Evolutionary conservation across 176 grass and related monocot species (phyloP).

Genomic region (Bothriochloa decipiens): DNA sequence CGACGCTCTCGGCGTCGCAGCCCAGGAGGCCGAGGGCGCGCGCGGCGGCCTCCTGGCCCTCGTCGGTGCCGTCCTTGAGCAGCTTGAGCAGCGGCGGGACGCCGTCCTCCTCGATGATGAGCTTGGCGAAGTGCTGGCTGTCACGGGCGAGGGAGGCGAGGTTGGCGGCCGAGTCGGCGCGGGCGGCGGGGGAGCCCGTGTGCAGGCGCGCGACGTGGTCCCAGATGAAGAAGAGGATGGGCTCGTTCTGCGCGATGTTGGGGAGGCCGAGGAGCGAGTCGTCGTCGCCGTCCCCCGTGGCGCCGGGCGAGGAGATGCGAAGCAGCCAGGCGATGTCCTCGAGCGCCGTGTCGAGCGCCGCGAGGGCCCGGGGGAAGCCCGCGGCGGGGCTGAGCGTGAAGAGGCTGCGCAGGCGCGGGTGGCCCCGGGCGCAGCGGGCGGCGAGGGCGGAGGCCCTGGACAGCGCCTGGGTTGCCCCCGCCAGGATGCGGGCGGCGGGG

Average conservation of each 20-base stretch:
- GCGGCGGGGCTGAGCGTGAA: conserved; percentile 74
- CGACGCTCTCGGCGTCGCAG: conserved; percentile 59
- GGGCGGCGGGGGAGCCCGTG: conserved; percentile 52
- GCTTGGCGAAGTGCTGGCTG: conserved; percentile 70
- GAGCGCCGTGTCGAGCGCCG: conserved; percentile 68
- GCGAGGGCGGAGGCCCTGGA: conserved; percentile 56
- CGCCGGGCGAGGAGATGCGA: conserved; percentile 64
- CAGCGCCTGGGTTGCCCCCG: conserved; percentile 56
- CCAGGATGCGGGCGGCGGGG: conserved; percentile 66
- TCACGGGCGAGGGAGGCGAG: conserved; percentile 75
- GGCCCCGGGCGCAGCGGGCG: conserved; percentile 56
- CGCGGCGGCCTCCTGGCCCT: conserved; percentile 69
- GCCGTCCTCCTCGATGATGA: conserved; percentile 88
- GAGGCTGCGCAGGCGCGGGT: conserved; percentile 56
- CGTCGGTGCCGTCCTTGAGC: conserved; percentile 72
- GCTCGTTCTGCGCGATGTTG: conserved; percentile 77
- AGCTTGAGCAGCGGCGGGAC: conserved; percentile 68
- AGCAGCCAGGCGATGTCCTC: conserved; percentile 83
- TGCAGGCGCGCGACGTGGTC: conserved; percentile 69
- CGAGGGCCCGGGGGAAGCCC: conserved; percentile 56
- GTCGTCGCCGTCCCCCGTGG: conserved; percentile 36
- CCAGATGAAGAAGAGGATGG: conserved; percentile 78
- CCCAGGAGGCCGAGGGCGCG: conserved; percentile 64
- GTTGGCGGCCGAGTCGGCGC: conserved; percentile 57
- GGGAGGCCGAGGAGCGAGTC: conserved; percentile 56